Evolutionary conservation across 176 grass and related monocot genomes (phyloP).

Genomic region (Cocos nucifera): DNA sequence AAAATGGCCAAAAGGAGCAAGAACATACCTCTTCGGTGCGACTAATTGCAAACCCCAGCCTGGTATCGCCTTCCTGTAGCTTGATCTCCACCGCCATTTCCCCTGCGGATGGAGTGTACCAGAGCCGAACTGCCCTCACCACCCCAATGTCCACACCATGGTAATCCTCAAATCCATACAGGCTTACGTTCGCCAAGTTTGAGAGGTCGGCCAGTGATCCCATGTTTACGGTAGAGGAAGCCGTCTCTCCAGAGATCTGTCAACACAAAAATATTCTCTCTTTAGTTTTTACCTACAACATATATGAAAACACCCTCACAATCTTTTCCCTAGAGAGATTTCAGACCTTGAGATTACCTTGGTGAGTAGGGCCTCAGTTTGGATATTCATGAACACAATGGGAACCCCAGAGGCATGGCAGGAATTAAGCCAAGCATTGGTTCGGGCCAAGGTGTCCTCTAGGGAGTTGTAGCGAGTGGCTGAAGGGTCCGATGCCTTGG

Average conservation of each 20-base stretch:
- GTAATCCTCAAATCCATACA: constrained; percentile 96
- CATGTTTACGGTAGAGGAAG: constrained; percentile 77
- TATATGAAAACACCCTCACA: no score
- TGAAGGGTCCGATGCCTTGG: constrained; percentile 39
- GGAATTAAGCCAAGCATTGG: constrained; percentile 67
- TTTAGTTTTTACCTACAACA: no score
- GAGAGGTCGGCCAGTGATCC: constrained; percentile 78
- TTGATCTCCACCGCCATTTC: constrained; percentile 73
- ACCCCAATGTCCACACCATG: constrained; percentile 96
- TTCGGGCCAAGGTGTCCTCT: constrained; percentile 78
- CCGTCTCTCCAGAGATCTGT: constrained; percentile 88
- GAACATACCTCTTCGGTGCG: constrained; percentile 72
- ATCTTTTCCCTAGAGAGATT: no score
- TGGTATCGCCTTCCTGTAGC: constrained; percentile 54
- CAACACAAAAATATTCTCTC: not conserved
- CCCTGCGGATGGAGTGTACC: constrained; percentile 60
- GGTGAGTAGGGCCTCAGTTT: constrained; percentile 84
- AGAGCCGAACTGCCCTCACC: constrained; percentile 81
- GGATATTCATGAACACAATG: constrained; percentile 49
- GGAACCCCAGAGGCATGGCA: constrained; percentile 58
- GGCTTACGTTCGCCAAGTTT: constrained; percentile 78
- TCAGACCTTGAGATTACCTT: constrained; percentile 29
- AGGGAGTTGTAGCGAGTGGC: constrained; percentile 56
- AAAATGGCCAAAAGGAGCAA: not conserved
- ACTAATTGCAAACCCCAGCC: constrained; percentile 89